A percentile compares a stretch with the other conserved stretches of the same genome.
These are phyloP conservation scores for Microthyrium microscopicum DNA, from an alignment of 2,329 filamentous ascomycete species.

Conservation along the genomic window DNA sequence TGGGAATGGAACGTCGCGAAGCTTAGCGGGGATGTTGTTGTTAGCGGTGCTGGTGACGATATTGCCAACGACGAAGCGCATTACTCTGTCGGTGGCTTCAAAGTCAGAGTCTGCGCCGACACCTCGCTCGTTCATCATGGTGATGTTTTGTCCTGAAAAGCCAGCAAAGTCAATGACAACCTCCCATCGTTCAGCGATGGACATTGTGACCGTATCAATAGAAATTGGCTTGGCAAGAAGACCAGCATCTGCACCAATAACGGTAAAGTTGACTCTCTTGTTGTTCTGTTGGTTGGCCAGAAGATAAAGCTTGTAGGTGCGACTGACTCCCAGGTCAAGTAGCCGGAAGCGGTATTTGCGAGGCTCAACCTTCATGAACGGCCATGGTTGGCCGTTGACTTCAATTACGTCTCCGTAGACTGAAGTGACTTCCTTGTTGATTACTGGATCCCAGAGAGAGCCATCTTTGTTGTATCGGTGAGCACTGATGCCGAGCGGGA, in stretches of 20 bases:
- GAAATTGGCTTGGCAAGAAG: constrained; percentile 30
- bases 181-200: constrained; percentile 43
- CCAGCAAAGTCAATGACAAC: constrained; percentile 38
- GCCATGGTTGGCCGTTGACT: constrained; percentile 43
- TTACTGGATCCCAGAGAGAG: constrained; percentile 28
- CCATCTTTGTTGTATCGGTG: constrained; percentile 37
- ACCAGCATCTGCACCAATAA: constrained; percentile 39
- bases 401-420: constrained; percentile 42
- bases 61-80: constrained; percentile 28
- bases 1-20: constrained; percentile 15
- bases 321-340: constrained; percentile 32
- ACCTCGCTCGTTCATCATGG: constrained; percentile 25
- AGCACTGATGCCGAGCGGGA: constrained; percentile 33
- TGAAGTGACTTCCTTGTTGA: constrained; percentile 23
- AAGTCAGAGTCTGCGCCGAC: constrained; percentile 33
- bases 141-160: constrained; percentile 33
- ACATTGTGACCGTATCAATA: constrained; percentile 25
- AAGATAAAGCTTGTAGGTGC: constrained; percentile 33
- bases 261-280: constrained; percentile 29
- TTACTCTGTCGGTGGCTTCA: constrained; percentile 25
- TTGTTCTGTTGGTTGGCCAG: constrained; percentile 17
- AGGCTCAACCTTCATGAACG: constrained; percentile 40
- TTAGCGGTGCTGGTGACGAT: constrained; percentile 12
- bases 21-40: constrained; percentile 14
- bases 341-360: constrained; percentile 43